phyloP scores from a whole-genome alignment of 495 filamentous ascomycete species.

The Podospora didyma region DNA sequence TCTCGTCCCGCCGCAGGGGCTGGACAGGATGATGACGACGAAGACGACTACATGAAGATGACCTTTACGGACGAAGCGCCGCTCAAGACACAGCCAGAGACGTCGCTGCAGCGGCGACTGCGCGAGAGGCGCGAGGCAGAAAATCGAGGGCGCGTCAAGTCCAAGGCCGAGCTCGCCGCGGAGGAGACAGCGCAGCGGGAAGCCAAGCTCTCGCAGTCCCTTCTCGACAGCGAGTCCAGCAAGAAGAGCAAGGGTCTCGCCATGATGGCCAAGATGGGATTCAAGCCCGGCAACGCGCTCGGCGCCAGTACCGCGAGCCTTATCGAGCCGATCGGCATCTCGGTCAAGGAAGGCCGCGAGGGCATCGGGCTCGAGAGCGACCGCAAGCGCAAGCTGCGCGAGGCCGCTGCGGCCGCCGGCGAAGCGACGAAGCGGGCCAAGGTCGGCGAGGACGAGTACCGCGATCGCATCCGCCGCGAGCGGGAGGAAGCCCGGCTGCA shows the following conservation, averaged over 20 bases:
- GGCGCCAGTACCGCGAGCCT: slow-evolving; percentile 27
- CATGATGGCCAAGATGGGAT: slow-evolving; percentile 98
- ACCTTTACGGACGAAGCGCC: slow-evolving; percentile 37
- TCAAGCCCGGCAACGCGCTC: slow-evolving; percentile 67
- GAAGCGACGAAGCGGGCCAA: slow-evolving; percentile 55
- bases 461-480: slow-evolving; percentile 68
- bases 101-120: slow-evolving; percentile 52
- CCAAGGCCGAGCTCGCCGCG: slow-evolving; percentile 76
- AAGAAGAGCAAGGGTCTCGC: slow-evolving; percentile 71
- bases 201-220: slow-evolving; percentile 64
- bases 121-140: slow-evolving; percentile 57
- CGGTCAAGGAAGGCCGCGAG: slow-evolving; percentile 73
- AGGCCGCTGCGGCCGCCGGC: slow-evolving; percentile 54
- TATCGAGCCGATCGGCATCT: slow-evolving; percentile 63
- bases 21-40: slow-evolving; percentile 25
- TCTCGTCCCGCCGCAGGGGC: neutral
- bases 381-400: slow-evolving; percentile 74
- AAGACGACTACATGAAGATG: slow-evolving; percentile 68
- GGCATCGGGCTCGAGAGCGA: slow-evolving; percentile 84
- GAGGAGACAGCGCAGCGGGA: slow-evolving; percentile 69
- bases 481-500: slow-evolving; percentile 67
- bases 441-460: slow-evolving; percentile 70
- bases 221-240: slow-evolving; percentile 39
- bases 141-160: slow-evolving; percentile 57
- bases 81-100: slow-evolving; percentile 32